These are phyloP conservation scores for Lactarius tabidus DNA, from an alignment of 768 basidiomycete species.

Conservation along the genomic window DNA sequence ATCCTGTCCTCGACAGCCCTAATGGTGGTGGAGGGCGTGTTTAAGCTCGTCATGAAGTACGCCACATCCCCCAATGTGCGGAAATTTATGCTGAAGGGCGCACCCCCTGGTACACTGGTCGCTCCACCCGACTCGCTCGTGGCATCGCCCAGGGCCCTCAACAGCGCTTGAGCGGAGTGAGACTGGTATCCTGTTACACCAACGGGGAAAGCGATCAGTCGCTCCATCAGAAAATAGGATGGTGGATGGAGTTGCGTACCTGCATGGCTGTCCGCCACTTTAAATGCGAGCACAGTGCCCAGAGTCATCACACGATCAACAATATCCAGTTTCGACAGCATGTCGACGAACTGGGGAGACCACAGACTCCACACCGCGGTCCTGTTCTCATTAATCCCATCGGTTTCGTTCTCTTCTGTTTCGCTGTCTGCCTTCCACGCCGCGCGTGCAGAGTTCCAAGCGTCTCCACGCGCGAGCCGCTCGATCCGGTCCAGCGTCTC, in stretches of 20 bases:
- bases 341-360: constrained; percentile 66
- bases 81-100: constrained; percentile 70
- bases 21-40: constrained; percentile 53
- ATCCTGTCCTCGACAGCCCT: constrained; percentile 62
- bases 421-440: constrained; percentile 47
- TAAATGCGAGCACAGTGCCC: constrained; percentile 81
- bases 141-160: constrained; percentile 47
- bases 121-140: constrained; percentile 27
- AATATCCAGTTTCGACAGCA: constrained; percentile 49
- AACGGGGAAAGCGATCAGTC: background rate
- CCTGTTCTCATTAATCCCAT: constrained; percentile 18
- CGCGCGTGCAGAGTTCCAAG: constrained; percentile 55
- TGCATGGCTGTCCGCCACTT: constrained; percentile 51
- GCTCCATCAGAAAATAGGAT: background rate
- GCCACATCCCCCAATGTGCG: constrained; percentile 87
- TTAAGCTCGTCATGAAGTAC: constrained; percentile 91
- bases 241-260: constrained; percentile 40
- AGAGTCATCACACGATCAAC: constrained; percentile 83
- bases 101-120: constrained; percentile 47
- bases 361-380: constrained; percentile 79
- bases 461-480: constrained; percentile 41
- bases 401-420: constrained; percentile 16
- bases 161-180: constrained; percentile 58
- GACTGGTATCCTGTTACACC: constrained; percentile 44
- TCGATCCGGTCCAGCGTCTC: constrained; percentile 69